Base-by-base conservation (phyloP, 345 rosid species). In the Raphanus raphanistrum region DNA sequence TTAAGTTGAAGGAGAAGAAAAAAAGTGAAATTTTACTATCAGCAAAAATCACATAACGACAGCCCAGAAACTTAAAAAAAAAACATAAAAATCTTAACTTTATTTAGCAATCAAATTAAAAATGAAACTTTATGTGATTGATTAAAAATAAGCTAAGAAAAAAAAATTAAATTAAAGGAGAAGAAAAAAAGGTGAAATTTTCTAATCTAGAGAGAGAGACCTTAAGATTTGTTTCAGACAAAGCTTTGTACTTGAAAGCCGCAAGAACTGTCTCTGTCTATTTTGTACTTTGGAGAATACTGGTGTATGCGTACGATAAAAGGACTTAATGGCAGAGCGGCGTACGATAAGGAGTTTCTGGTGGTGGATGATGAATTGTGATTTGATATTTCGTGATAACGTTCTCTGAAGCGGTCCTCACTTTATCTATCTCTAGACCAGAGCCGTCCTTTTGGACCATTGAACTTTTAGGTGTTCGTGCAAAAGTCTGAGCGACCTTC, bases 391-490 rank as follows among this genome's bases (percentile, higher is more conserved):
- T 63, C 79, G 28, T 70, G 79, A 52, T 52, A 15, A 52, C 58
- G 26, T 4, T 52, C 58, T 52, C 10, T 16, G 25, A 6, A 57
- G 32, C 79, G 79, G 82, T 74, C 68, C 72, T 71, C 54, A 70
- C 65, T 68, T n/a, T 48, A 48, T 5, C 17, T 48, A 48, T 48
- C 63, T 72, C 33, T 62, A 17, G 72, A 75, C 45, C 62, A 64
- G 76, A 63, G 76, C 79, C 79, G 79, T 74, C 63, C 68, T 64
- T 80, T 80, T 80, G 60, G 83, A 75, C 79, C 79, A 68, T 80
- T 80, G 79, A 64, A 74, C 76, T 70, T 80, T 80, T 80, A 75
- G 79, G 68, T 80, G 83, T 75, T 75, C 83, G 83, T 70, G 79
- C 79, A 79, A 79, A 79, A 79, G 75, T 80, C 58, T 57, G 29